Percentiles rank a stretch among this genome's conserved stretches.
Conservation (phyloP, 2,329 filamentous ascomycete species). For the Cordyceps fumosorosea region DNA sequence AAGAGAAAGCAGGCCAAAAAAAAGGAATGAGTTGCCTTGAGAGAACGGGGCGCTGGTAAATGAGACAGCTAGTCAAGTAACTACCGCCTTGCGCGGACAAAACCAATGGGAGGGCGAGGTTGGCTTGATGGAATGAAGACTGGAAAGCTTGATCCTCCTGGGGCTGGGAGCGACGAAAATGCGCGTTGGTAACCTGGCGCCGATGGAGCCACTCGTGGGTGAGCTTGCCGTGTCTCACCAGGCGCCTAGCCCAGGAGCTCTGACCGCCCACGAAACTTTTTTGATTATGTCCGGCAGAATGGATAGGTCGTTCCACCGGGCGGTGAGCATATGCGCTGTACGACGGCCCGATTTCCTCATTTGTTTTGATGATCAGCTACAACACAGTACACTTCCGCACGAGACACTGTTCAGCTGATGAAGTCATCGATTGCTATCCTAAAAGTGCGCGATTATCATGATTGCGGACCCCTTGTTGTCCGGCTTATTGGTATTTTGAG, state of each 20-base stretch:
- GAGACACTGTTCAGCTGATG: not conserved
- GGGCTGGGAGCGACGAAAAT: not conserved
- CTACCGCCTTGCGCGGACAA: not conserved
- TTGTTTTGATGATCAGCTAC: too few relatives aligned
- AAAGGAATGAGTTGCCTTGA: not conserved
- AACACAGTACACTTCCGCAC: too few relatives aligned
- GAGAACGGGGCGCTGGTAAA: not conserved
- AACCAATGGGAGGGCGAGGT: not conserved
- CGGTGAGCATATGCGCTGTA: not conserved
- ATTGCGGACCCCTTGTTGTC: not conserved
- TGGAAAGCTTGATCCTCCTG: conserved; percentile 3
- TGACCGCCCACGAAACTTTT: conserved; percentile 10
- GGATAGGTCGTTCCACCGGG: not conserved
- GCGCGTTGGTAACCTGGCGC: not conserved
- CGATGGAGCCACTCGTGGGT: not conserved
- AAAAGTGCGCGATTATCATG: not conserved
- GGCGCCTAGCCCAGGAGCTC: not conserved
- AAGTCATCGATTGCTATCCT: not conserved
- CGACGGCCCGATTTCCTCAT: not conserved
- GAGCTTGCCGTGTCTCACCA: not conserved
- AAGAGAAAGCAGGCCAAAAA: not conserved
- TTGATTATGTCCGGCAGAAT: conserved; percentile 8
- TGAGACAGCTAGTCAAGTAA: not conserved
- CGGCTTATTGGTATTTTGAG: conserved; percentile 1
- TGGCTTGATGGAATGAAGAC: conserved; percentile 9